Conservation (phyloP, 306 rosid genomes). For the Castanea crenata region DNA sequence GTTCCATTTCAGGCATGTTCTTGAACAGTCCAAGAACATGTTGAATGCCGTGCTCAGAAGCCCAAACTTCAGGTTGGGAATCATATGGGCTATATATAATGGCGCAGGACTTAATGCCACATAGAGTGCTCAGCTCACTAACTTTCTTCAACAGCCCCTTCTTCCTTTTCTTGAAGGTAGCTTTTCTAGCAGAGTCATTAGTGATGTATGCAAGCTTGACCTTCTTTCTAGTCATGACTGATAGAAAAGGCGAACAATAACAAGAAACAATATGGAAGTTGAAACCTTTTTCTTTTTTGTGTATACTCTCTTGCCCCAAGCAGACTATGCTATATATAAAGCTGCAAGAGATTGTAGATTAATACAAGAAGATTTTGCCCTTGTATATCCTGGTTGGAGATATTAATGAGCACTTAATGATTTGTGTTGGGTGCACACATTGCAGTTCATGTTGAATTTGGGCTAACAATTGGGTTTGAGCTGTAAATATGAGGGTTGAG, state of each 20-base stretch:
- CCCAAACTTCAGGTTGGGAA: conserved; percentile 47
- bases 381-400: neutral
- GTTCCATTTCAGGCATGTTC: conserved; percentile 34
- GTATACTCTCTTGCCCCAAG: neutral
- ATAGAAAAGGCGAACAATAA: neutral
- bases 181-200: neutral
- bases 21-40: conserved; percentile 19
- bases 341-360: neutral
- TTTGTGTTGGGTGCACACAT: neutral
- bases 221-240: too few relatives aligned
- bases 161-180: conserved; percentile 60
- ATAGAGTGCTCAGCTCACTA: conserved; percentile 48
- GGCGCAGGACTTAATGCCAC: conserved; percentile 59
- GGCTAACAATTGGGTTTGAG: neutral
- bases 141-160: conserved; percentile 59
- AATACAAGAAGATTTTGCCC: neutral
- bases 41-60: conserved; percentile 30
- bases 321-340: neutral
- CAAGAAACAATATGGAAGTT: neutral
- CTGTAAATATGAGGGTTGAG: neutral
- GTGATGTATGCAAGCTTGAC: too few relatives aligned
- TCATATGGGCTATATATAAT: conserved; percentile 46
- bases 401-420: neutral
- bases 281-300: neutral
- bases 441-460: too few relatives aligned